A percentile compares a stretch with the other conserved stretches of the same genome.
phyloP scores from a whole-genome alignment of 805 yeast genomes.

The Wickerhamiella kurtzmanii region DNA sequence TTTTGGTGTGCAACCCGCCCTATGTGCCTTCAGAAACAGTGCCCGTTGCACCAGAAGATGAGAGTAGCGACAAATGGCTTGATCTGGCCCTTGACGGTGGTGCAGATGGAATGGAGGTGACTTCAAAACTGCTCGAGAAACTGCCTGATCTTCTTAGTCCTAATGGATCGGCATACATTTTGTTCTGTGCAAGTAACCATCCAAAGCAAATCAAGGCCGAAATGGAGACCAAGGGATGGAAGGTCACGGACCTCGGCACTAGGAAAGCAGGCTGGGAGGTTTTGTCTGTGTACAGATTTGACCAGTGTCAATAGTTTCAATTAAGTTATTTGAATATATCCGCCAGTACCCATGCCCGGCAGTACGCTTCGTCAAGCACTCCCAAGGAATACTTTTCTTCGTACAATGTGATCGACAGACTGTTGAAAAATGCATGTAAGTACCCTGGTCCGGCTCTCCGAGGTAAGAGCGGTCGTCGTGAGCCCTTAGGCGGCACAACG shows the following conservation, averaged over 20 bases:
- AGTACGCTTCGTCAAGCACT: conserved; percentile 31
- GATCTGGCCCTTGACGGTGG: conserved; percentile 90
- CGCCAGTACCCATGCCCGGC: conserved; percentile 41
- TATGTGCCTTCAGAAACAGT: conserved; percentile 80
- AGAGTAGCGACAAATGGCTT: conserved; percentile 54
- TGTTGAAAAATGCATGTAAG: conserved; percentile 52
- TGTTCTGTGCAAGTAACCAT: conserved; percentile 83
- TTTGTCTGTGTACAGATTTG: conserved; percentile 58
- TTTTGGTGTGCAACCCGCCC: conserved; percentile 86
- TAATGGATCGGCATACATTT: conserved; percentile 67
- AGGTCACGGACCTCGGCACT: conserved; percentile 36
- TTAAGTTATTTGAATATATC: conserved; percentile 34
- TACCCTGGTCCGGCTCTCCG: conserved; percentile 20
- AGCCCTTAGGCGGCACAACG: not conserved
- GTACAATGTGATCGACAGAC: conserved; percentile 47
- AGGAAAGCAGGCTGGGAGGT: conserved; percentile 97
- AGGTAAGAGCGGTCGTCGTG: conserved; percentile 24
- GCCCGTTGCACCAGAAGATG: conserved; percentile 42
- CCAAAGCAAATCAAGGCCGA: conserved; percentile 45
- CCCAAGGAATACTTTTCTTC: conserved; percentile 49
- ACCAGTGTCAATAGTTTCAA: too few species aligned
- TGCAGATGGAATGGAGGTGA: conserved; percentile 75
- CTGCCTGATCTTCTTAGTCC: conserved; percentile 41
- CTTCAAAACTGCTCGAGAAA: conserved; percentile 44
- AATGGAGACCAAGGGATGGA: conserved; percentile 44